A percentile compares a stretch with the other conserved stretches of the same genome.
Evolutionary conservation across 2,329 filamentous ascomycete species (phyloP).

Genomic region (Parascedosporium putredinis): DNA sequence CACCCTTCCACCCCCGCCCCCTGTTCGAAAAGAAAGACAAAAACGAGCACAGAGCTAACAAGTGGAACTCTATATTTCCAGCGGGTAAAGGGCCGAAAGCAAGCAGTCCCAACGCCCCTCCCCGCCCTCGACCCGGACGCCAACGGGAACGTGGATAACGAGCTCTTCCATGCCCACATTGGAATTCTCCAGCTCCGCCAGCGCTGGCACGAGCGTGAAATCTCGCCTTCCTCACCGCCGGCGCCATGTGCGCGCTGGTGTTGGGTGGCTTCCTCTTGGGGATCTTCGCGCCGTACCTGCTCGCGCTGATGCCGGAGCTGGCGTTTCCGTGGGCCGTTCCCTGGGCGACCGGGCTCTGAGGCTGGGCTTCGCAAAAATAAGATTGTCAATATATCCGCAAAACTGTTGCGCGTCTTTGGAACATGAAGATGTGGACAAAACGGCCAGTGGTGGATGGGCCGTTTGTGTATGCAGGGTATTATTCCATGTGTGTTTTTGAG

Average conservation of each 20-base stretch:
- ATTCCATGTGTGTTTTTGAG: no score
- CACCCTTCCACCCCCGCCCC: background rate
- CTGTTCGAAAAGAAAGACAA: background rate
- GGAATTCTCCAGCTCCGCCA: conserved; percentile 19
- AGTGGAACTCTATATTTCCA: background rate
- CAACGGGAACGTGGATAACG: conserved; percentile 13
- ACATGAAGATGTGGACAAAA: no score
- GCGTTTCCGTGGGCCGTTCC: background rate
- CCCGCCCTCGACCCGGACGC: conserved; percentile 15
- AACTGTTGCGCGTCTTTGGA: no score
- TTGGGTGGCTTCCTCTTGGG: conserved; percentile 15
- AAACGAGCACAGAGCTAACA: conserved; percentile 1
- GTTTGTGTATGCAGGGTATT: no score
- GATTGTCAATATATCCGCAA: no score
- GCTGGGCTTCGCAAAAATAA: no score
- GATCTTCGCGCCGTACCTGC: conserved; percentile 2
- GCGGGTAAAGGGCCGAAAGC: conserved; percentile 2
- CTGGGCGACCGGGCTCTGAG: background rate
- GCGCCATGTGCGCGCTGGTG: conserved; percentile 14
- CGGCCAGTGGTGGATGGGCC: no score
- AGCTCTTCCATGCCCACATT: conserved; percentile 24
- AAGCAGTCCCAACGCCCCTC: conserved; percentile 13
- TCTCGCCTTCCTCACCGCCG: conserved; percentile 17
- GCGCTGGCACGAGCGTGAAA: conserved; percentile 20
- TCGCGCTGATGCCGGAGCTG: conserved; percentile 6